phyloP scores from a whole-genome alignment of 1,284 basidiomycete genomes.

The Trametes polyzona region DNA sequence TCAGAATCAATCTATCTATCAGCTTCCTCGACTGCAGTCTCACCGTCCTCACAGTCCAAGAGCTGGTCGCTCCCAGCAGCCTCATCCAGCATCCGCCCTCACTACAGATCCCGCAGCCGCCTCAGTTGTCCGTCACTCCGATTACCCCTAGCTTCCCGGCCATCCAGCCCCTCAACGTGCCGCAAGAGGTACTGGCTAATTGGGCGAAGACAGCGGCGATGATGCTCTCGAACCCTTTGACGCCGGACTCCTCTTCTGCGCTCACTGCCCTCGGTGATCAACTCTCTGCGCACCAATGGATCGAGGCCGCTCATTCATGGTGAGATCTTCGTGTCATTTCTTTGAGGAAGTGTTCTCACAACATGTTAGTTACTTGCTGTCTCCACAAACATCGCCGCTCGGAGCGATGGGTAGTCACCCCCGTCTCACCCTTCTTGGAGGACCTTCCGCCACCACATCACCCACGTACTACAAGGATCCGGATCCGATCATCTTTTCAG shows the following conservation, averaged over 20 bases:
- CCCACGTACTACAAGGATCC: conserved; percentile 68
- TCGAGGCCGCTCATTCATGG: conserved; percentile 93
- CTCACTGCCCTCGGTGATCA: conserved; percentile 89
- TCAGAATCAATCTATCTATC: conserved; percentile 42
- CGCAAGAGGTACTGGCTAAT: conserved; percentile 62
- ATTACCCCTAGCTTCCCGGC: conserved; percentile 65
- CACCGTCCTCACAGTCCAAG: conserved; percentile 60
- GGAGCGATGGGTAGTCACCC: conserved; percentile 68
- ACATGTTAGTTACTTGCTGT: conserved; percentile 78
- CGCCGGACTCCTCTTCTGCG: conserved; percentile 68
- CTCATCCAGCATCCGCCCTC: conserved; percentile 44
- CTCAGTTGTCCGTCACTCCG: conserved; percentile 54
- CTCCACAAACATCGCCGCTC: conserved; percentile 80
- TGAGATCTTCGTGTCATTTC: conserved; percentile 38
- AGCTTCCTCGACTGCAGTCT: neutral
- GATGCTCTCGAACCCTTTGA: conserved; percentile 78
- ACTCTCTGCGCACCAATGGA: conserved; percentile 71
- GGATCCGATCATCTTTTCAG: conserved; percentile 87
- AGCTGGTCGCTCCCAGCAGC: conserved; percentile 67
- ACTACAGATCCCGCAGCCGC: conserved; percentile 44
- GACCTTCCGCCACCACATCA: conserved; percentile 56
- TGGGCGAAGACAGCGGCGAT: conserved; percentile 92
- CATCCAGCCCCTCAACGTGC: conserved; percentile 48
- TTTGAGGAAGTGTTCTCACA: neutral
- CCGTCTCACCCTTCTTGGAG: conserved; percentile 71